A percentile compares a stretch with the other conserved stretches of the same genome.
Evolutionary conservation across 1,284 basidiomycete genomes (phyloP).

Genomic region (Tetrapyrgos nigripes): DNA sequence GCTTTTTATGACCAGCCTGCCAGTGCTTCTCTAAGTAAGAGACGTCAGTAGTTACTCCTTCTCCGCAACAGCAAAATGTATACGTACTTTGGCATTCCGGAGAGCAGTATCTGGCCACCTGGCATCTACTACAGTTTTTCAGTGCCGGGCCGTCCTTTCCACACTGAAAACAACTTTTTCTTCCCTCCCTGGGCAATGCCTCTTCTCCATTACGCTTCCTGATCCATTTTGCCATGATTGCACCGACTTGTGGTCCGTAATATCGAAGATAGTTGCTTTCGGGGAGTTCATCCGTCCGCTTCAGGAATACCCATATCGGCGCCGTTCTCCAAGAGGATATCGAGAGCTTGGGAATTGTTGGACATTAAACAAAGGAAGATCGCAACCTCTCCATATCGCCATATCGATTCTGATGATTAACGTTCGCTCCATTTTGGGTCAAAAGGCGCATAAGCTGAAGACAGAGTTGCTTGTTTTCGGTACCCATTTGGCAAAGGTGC

Average conservation of each 20-base stretch:
- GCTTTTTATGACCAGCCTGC: conserved; percentile 53
- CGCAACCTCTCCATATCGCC: conserved; percentile 53
- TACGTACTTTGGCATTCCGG: conserved; percentile 57
- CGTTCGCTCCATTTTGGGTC: conserved; percentile 49
- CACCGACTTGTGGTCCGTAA: conserved; percentile 54
- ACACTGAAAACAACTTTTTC: conserved; percentile 46
- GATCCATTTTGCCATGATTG: conserved; percentile 54
- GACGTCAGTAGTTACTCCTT: conserved; percentile 4
- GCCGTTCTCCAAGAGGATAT: conserved; percentile 55
- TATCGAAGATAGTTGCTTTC: conserved; percentile 34
- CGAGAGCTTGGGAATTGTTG: conserved; percentile 40
- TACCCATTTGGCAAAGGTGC: conserved; percentile 44
- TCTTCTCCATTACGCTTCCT: conserved; percentile 49
- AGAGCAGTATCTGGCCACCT: conserved; percentile 56
- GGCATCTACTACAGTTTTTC: conserved; percentile 52
- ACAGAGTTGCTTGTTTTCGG: conserved; percentile 32
- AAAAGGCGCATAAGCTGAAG: conserved; percentile 35
- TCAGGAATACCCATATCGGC: conserved; percentile 54
- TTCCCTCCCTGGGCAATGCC: conserved; percentile 35
- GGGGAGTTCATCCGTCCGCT: conserved; percentile 48
- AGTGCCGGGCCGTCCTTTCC: conserved; percentile 30
- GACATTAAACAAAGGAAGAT: conserved; percentile 45
- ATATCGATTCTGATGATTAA: conserved; percentile 52
- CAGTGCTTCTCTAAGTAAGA: conserved; percentile 39
- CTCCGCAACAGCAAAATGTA: conserved; percentile 40